Conservation (phyloP, 2,329 filamentous ascomycete genomes). For the Sporothrix brunneoviolacea region DNA sequence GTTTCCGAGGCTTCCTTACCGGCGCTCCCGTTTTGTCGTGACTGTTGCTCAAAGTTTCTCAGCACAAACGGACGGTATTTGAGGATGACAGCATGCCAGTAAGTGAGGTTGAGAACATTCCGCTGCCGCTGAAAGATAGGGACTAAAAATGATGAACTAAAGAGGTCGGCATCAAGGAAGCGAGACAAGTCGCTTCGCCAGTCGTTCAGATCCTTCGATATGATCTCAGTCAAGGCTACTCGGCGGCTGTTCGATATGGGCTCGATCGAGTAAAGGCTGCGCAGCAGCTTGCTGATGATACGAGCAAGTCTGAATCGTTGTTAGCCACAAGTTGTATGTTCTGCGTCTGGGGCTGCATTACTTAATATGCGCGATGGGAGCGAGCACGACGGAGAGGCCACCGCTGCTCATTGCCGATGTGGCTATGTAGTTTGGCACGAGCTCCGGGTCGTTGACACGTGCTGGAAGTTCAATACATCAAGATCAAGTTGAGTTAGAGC, state of each 20-base stretch:
- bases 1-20: too few species aligned
- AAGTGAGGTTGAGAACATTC: constrained; percentile 35
- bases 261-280: constrained; percentile 30
- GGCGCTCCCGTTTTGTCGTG: not conserved
- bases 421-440: constrained; percentile 18
- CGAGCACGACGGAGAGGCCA: constrained; percentile 6
- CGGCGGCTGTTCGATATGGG: constrained; percentile 25
- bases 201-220: constrained; percentile 23
- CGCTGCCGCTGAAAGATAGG: constrained; percentile 26
- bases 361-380: constrained; percentile 4
- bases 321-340: not conserved
- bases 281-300: constrained; percentile 30
- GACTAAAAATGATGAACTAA: not conserved
- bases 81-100: constrained; percentile 37
- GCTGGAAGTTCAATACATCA: constrained; percentile 50
- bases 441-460: constrained; percentile 47
- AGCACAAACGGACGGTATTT: constrained; percentile 32
- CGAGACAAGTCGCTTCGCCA: constrained; percentile 31
- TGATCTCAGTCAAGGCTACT: constrained; percentile 22
- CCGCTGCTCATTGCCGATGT: not conserved
- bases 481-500: too few species aligned
- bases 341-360: not conserved
- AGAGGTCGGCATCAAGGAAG: constrained; percentile 33
- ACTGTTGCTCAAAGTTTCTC: constrained; percentile 23
- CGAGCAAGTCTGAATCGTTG: not conserved